These are phyloP conservation scores for Pulveroboletus frians DNA, from an alignment of 768 basidiomycete species.

Conservation along the genomic window DNA sequence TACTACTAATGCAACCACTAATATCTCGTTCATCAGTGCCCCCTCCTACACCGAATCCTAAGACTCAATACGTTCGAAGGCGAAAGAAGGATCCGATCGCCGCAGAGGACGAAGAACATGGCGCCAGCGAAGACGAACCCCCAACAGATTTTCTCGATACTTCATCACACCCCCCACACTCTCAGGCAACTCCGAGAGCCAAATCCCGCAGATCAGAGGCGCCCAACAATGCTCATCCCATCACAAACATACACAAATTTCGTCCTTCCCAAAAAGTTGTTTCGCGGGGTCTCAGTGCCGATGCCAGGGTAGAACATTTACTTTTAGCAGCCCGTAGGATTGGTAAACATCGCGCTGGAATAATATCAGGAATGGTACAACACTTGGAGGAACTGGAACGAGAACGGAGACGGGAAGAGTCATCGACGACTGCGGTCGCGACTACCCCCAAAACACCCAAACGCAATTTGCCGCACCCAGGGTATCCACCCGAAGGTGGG, in stretches of 20 bases:
- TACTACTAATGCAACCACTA: constrained; percentile 61
- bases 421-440: constrained; percentile 18
- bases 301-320: constrained; percentile 68
- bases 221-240: constrained; percentile 3
- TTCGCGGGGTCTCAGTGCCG: constrained; percentile 40
- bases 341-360: constrained; percentile 54
- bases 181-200: constrained; percentile 20
- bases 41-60: constrained; percentile 23
- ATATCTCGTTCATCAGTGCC: constrained; percentile 19
- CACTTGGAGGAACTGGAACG: constrained; percentile 31
- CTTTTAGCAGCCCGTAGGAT: constrained; percentile 67
- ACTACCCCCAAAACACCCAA: constrained; percentile 27
- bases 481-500: constrained; percentile 21
- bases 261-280: constrained; percentile 24
- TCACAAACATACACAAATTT: constrained; percentile 18
- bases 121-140: constrained; percentile 25
- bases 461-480: constrained; percentile 26
- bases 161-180: constrained; percentile 8
- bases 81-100: constrained; percentile 22
- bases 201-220: constrained; percentile 22
- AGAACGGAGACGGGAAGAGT: constrained; percentile 24
- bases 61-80: constrained; percentile 17
- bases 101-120: constrained; percentile 26
- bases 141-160: constrained; percentile 17
- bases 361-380: constrained; percentile 48